Evolutionary conservation across 73 alveolate genomes (phyloP).

Genomic region (Halteria grandinella): DNA sequence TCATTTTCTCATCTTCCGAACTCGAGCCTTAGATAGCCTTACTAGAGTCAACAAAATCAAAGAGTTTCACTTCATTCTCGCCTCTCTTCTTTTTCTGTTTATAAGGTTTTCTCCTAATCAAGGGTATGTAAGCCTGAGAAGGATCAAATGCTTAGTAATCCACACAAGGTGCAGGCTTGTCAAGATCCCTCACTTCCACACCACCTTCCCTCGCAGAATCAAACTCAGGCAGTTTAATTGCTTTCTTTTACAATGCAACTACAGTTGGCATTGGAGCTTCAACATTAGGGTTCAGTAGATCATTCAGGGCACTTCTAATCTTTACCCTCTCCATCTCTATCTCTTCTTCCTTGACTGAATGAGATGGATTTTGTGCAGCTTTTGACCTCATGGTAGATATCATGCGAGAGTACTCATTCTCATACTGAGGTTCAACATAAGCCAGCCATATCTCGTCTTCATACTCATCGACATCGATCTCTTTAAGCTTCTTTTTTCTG

Average conservation of each 20-base stretch:
- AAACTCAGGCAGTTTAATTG: slow-evolving; percentile 11
- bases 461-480: slow-evolving; percentile 58
- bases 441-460: slow-evolving; percentile 67
- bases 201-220: slow-evolving; percentile 18
- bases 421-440: slow-evolving; percentile 60
- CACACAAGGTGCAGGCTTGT: no score
- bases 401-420: slow-evolving; percentile 46
- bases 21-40: slow-evolving; percentile 49
- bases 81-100: slow-evolving; percentile 11
- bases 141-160: no score
- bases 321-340: no score
- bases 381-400: slow-evolving; percentile 11
- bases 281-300: slow-evolving; percentile 42
- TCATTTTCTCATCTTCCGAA: no score
- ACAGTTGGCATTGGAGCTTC: slow-evolving; percentile 22
- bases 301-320: not conserved
- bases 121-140: no score
- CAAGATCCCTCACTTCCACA: no score
- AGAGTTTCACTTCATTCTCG: slow-evolving; percentile 21
- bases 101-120: no score
- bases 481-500: slow-evolving; percentile 41
- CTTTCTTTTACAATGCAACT: slow-evolving; percentile 9
- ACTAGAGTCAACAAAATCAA: slow-evolving; percentile 49
- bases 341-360: no score
- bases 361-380: no score